Percentiles rank a stretch among this genome's conserved stretches.
phyloP scores from a whole-genome alignment of 495 filamentous ascomycete genomes.

The Xylaria bambusicola region DNA sequence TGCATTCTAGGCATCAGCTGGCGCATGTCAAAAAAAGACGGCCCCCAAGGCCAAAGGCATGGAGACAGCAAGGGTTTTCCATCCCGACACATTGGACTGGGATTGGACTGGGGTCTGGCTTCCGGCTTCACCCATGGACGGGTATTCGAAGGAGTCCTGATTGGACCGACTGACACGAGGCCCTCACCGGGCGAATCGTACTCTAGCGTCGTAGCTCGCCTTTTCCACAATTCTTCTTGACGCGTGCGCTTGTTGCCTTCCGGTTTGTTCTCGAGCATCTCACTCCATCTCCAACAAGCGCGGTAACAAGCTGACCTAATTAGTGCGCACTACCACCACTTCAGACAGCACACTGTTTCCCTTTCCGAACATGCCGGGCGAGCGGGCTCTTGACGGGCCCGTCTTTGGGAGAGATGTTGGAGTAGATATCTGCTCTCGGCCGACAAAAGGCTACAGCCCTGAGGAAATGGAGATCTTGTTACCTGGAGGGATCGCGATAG shows the following conservation, averaged over 20 bases:
- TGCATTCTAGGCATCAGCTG: too few relatives aligned
- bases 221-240: not conserved
- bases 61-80: not conserved
- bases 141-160: not conserved
- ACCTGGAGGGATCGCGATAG: constrained; percentile 7
- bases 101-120: constrained; percentile 5
- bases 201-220: not conserved
- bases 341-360: not conserved
- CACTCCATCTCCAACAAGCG: not conserved
- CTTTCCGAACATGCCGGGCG: constrained; percentile 18
- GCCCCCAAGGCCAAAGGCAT: not conserved
- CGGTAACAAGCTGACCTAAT: too few relatives aligned
- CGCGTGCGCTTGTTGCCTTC: constrained; percentile 16
- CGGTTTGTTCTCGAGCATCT: constrained; percentile 17
- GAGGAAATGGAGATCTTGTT: constrained; percentile 2
- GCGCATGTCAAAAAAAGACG: not conserved
- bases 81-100: constrained; percentile 16
- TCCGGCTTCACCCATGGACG: constrained; percentile 18
- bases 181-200: not conserved
- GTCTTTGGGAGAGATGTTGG: too few relatives aligned
- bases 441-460: too few relatives aligned
- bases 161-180: not conserved
- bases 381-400: constrained; percentile 19
- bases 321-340: not conserved
- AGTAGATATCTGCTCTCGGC: too few relatives aligned